Evolutionary conservation across 148 eudicot species (phyloP).

Genomic region (Arctostaphylos glauca): DNA sequence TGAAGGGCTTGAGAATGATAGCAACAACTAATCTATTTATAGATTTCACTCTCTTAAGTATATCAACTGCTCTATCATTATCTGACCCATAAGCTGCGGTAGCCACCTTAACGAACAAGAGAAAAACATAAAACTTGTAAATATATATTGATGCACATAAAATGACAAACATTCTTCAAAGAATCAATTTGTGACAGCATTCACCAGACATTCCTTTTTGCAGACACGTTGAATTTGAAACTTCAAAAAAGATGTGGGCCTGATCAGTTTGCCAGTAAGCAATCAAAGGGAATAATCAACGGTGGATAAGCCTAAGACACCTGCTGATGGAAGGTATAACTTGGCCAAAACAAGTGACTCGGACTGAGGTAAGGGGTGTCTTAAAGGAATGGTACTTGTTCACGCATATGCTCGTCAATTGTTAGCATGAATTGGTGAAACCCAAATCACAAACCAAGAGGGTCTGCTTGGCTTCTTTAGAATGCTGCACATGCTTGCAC

Average conservation of each 20-base stretch:
- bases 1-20: slow-evolving; percentile 78
- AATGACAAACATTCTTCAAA: not conserved
- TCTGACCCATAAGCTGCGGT: slow-evolving; percentile 88
- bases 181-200: not conserved
- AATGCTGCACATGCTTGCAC: not conserved
- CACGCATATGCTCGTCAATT: not conserved
- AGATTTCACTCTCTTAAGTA: slow-evolving; percentile 49
- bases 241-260: not conserved
- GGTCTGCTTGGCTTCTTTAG: not conserved
- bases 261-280: not conserved
- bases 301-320: not conserved
- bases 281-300: not conserved
- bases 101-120: slow-evolving; percentile 59
- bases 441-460: not conserved
- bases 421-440: not conserved
- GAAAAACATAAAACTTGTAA: not conserved
- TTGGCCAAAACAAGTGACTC: not conserved
- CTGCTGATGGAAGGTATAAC: not conserved
- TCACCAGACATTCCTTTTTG: not conserved
- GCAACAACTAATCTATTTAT: slow-evolving; percentile 57
- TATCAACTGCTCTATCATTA: slow-evolving; percentile 48
- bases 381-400: not conserved
- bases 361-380: not conserved
- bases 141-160: not conserved
- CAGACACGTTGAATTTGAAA: not conserved